These are phyloP conservation scores for Nigrospora sphaerica DNA, from an alignment of 2,329 filamentous ascomycete species.

Conservation along the genomic window DNA sequence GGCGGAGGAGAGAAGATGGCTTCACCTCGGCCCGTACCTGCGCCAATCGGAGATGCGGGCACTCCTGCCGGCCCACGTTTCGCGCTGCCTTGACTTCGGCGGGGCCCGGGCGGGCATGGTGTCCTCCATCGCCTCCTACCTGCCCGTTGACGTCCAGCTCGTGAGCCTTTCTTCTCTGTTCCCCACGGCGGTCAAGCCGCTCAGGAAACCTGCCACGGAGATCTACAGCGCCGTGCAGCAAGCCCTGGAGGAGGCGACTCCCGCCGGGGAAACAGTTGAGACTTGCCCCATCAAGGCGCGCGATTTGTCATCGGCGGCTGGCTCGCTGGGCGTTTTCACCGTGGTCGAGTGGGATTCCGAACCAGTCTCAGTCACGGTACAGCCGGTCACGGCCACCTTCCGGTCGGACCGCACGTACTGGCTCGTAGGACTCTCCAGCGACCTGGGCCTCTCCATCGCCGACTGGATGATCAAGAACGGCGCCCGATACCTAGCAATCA, in stretches of 20 bases:
- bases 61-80: neutral
- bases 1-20: too few species aligned
- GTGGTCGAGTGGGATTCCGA: neutral
- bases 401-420: slow-evolving; percentile 8
- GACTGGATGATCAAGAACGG: slow-evolving; percentile 14
- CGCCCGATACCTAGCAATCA: slow-evolving; percentile 7
- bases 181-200: neutral
- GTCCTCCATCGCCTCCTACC: neutral
- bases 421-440: slow-evolving; percentile 9
- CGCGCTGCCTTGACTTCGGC: neutral
- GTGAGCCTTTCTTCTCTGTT: neutral
- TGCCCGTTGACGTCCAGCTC: neutral
- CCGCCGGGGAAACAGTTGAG: neutral
- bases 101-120: neutral
- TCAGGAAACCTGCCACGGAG: neutral
- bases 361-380: neutral
- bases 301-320: neutral
- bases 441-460: slow-evolving; percentile 5
- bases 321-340: neutral
- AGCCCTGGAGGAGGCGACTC: neutral
- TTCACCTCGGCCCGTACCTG: too few species aligned
- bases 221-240: neutral
- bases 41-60: too few species aligned
- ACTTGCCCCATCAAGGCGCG: neutral
- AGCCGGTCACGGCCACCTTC: neutral